phyloP scores from a whole-genome alignment of 1,139 yeast species.

The Zygoascus meyerae region DNA sequence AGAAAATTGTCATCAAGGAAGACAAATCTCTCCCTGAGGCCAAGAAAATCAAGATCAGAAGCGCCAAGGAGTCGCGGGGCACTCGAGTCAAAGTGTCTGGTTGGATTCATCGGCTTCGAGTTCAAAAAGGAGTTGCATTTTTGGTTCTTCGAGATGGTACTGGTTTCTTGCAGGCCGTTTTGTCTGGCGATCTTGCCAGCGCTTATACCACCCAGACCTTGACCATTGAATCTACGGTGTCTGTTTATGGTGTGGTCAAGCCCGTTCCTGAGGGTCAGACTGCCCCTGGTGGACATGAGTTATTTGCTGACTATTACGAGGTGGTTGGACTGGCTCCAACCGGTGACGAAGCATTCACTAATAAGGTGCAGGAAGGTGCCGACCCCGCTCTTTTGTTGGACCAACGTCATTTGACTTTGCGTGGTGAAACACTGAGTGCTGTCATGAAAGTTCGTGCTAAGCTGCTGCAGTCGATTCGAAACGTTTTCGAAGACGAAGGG shows the following conservation, averaged over 20 bases:
- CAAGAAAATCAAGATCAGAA: conserved; percentile 56
- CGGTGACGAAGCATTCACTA: conserved; percentile 92
- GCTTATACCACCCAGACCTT: conserved; percentile 80
- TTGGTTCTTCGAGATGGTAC: conserved; percentile 92
- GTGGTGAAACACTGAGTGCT: conserved; percentile 94
- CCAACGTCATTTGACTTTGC: conserved; percentile 87
- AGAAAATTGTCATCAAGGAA: conserved; percentile 59
- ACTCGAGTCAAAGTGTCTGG: conserved; percentile 75
- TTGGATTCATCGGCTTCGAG: conserved; percentile 93
- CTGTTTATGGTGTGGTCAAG: conserved; percentile 72
- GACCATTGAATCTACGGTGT: conserved; percentile 81
- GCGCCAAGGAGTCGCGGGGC: conserved; percentile 46
- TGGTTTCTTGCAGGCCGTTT: conserved; percentile 82
- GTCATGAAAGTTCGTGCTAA: conserved; percentile 94
- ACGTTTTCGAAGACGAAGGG: conserved; percentile 68
- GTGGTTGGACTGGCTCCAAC: conserved; percentile 90
- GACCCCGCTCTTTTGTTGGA: conserved; percentile 91
- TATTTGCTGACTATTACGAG: conserved; percentile 82
- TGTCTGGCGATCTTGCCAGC: conserved; percentile 86
- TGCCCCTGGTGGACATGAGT: conserved; percentile 97
- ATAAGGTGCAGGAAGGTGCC: conserved; percentile 88
- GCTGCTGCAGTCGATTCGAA: conserved; percentile 66
- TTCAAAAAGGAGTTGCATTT: conserved; percentile 89
- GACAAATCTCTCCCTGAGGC: conserved; percentile 72
- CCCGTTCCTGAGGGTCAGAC: conserved; percentile 91